Base-by-base conservation (phyloP, 2,329 filamentous ascomycete species). In the Chaetomium strumarium region DNA sequence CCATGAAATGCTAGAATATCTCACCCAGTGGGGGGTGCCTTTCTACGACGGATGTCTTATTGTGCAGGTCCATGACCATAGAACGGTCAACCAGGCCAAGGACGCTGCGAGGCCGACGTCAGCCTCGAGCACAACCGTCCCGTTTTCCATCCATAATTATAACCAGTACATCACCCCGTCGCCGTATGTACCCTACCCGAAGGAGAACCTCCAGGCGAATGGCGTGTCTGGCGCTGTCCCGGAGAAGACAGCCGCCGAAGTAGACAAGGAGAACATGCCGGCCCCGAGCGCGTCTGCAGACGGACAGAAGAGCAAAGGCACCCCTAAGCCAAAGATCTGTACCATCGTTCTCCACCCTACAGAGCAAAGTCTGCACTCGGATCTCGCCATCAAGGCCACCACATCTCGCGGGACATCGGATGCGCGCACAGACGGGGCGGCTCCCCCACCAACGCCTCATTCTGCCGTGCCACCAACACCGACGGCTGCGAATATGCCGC, bases 21-120 rank as follows among this genome's bases (percentile, higher is more conserved):
- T 99, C 50, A 77, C 84, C 29, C 77, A 82, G 44, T 76, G 77
- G 16, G 82, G 83, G 17, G 86, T 96, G 13, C 77, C 79, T 10
- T 97, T 96, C 66, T 99, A 97, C 67, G 91, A 97, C 68, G 90
- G 88, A 31, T 96, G 92, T 65, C 78, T 99, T 52, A 97, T 99
- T 60, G 90, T 99, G 34, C 86, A 95, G 68, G 75, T 97, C n/a
- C 81, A 95, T 63, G 89, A 97, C 66, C 88, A 96, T 72, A 88
- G 87, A 63, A 83, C 85, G 0, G 74, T 74, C 39, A 76, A 77
- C 43, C 77, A 78, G 56, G 73, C 78, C 60, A 83, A 89, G 64
- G 82, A 80, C 60, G 75, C 75, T 61, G 72, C 73, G 52, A 78
- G 74, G 46, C 75, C 72, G 47, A 73, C 73, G 24, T 75, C 81